A percentile compares a stretch with the other conserved stretches of the same genome.
Evolutionary conservation across 31 red algal species (phyloP).

Genomic region (Asparagopsis taxiformis): DNA sequence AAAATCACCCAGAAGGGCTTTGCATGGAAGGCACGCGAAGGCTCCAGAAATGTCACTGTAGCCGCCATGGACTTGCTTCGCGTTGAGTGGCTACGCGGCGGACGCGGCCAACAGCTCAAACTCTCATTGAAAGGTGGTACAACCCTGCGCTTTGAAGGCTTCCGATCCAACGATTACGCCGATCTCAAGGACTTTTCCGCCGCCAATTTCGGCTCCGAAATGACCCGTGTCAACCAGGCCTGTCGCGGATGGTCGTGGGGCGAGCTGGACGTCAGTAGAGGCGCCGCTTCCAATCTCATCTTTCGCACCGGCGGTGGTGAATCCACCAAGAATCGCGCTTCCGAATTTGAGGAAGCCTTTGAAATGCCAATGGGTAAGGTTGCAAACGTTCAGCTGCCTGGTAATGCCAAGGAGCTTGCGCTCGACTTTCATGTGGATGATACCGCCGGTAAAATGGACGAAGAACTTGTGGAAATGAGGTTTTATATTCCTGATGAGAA

Average conservation of each 20-base stretch:
- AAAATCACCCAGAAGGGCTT: constrained; percentile 38
- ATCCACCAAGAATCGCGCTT: constrained; percentile 20
- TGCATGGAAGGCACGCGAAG: constrained; percentile 78
- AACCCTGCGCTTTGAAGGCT: too few relatives aligned
- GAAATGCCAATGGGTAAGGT: constrained; percentile 82
- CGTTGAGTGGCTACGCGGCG: constrained; percentile 81
- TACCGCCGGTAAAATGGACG: constrained; percentile 81
- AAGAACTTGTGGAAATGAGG: constrained; percentile 93
- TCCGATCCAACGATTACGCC: too few relatives aligned
- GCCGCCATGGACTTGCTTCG: constrained; percentile 48
- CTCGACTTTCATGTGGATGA: too few relatives aligned
- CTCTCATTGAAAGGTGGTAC: constrained; percentile 53
- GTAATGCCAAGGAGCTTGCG: constrained; percentile 77
- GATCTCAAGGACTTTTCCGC: constrained; percentile 40
- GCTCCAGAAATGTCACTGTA: constrained; percentile 43
- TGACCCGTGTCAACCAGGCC: constrained; percentile 56
- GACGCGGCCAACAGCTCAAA: constrained; percentile 77
- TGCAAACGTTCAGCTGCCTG: constrained; percentile 79
- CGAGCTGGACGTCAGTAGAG: too few relatives aligned
- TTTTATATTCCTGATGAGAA: constrained; percentile 69
- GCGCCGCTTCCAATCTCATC: too few relatives aligned
- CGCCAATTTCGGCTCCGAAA: constrained; percentile 20
- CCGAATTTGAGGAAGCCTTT: constrained; percentile 75
- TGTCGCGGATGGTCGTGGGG: constrained; percentile 81
- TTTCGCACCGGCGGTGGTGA: constrained; percentile 62